phyloP scores from a whole-genome alignment of 1,284 basidiomycete species.

The Ceratobasidium sp. region DNA sequence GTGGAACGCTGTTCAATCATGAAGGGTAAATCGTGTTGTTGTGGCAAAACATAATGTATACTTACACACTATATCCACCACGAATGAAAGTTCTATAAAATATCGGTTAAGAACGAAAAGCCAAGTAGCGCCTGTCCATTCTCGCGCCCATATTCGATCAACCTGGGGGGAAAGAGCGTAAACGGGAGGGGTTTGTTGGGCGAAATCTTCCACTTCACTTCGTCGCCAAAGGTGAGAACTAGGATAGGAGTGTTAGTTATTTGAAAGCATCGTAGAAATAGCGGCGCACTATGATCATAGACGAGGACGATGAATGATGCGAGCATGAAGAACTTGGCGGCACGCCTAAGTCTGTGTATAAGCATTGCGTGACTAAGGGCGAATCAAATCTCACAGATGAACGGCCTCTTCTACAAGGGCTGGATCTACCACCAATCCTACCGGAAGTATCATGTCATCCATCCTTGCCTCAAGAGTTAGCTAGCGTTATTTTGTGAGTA shows the following conservation, averaged over 20 bases:
- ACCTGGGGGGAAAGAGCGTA: too few species aligned
- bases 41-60: too few species aligned
- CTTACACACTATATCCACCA: conserved; percentile 39
- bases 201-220: too few species aligned
- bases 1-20: conserved; percentile 40
- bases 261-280: not conserved
- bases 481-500: too few species aligned
- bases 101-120: conserved; percentile 35
- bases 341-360: conserved; percentile 5
- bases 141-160: conserved; percentile 28
- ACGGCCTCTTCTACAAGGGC: too few species aligned
- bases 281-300: conserved; percentile 34
- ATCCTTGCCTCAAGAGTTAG: too few species aligned
- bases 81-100: conserved; percentile 34
- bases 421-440: too few species aligned
- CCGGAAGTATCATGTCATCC: too few species aligned
- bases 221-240: too few species aligned
- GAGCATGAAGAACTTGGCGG: conserved; percentile 43
- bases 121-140: conserved; percentile 45
- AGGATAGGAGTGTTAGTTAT: not conserved
- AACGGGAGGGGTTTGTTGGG: too few species aligned
- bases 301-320: conserved; percentile 31
- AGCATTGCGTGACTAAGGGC: not conserved
- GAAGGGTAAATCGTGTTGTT: too few species aligned
- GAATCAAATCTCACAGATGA: not conserved